Conservation (phyloP, 2,329 filamentous ascomycete genomes). For the Neodidymelliopsis sp. region DNA sequence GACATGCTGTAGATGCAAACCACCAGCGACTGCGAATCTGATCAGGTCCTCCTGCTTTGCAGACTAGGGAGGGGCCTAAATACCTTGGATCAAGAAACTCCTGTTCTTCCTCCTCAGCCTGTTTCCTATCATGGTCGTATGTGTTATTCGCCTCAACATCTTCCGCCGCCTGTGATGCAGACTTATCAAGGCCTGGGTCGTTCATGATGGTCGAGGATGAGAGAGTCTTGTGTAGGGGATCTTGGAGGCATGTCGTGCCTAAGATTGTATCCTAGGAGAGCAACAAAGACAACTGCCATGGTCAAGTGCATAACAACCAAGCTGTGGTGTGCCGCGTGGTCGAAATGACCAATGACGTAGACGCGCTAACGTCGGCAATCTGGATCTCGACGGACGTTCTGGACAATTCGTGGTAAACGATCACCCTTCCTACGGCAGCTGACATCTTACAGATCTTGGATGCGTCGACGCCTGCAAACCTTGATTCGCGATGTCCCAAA, state of each 20-base stretch:
- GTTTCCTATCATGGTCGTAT: constrained; percentile 42
- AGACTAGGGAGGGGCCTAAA: background rate
- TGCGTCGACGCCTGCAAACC: background rate
- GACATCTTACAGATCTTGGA: background rate
- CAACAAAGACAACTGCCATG: background rate
- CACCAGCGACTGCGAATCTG: constrained; percentile 61
- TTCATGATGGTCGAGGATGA: constrained; percentile 32
- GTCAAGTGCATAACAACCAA: constrained; percentile 13
- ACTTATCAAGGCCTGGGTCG: constrained; percentile 62
- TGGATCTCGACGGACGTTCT: background rate
- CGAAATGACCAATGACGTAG: constrained; percentile 19
- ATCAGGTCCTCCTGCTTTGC: constrained; percentile 10
- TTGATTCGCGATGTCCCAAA: background rate
- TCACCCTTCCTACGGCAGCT: background rate
- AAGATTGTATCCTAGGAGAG: background rate
- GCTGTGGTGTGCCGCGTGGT: constrained; percentile 11
- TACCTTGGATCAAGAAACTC: constrained; percentile 56
- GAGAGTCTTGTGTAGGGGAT: background rate
- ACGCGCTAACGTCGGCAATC: constrained; percentile 14
- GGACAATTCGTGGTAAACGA: background rate
- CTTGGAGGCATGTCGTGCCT: constrained; percentile 1
- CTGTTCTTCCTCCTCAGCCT: constrained; percentile 50
- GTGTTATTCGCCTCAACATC: constrained; percentile 50
- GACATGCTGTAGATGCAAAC: constrained; percentile 67
- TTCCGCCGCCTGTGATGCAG: constrained; percentile 57